Evolutionary conservation across 805 yeast genomes (phyloP).

Genomic region (Henningerozyma blattae): DNA sequence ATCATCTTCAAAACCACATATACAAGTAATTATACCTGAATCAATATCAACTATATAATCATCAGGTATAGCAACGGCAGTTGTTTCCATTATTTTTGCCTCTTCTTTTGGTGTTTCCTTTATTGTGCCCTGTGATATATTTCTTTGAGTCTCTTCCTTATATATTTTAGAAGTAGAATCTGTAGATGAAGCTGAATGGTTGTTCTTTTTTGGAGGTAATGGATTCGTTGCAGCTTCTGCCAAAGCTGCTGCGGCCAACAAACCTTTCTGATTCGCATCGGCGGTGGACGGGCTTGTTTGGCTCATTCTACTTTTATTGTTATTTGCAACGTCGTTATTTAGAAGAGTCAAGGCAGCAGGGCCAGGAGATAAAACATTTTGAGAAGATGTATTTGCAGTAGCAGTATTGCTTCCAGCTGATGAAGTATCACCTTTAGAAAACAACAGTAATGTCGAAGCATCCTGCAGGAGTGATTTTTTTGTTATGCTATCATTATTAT

Average conservation of each 20-base stretch:
- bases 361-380: constrained; percentile 2
- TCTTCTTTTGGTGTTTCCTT: not conserved
- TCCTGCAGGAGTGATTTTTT: constrained; percentile 35
- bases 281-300: too few species aligned
- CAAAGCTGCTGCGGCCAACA: constrained; percentile 68
- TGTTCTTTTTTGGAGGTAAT: constrained; percentile 31
- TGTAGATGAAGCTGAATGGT: not conserved
- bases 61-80: constrained; percentile 15
- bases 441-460: constrained; percentile 47
- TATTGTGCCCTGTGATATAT: too few species aligned
- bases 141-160: not conserved
- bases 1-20: constrained; percentile 79
- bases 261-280: constrained; percentile 29
- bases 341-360: too few species aligned
- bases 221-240: constrained; percentile 73
- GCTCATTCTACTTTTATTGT: too few species aligned
- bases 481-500: too few species aligned
- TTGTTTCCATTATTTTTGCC: not conserved
- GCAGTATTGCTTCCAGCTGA: not conserved
- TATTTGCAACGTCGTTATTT: too few species aligned
- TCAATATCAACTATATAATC: constrained; percentile 65
- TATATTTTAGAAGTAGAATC: not conserved
- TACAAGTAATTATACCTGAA: constrained; percentile 78
- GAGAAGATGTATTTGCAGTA: not conserved
- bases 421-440: constrained; percentile 27